Base-by-base conservation (phyloP, 495 filamentous ascomycete genomes). In the Aspergillus indologenus region DNA sequence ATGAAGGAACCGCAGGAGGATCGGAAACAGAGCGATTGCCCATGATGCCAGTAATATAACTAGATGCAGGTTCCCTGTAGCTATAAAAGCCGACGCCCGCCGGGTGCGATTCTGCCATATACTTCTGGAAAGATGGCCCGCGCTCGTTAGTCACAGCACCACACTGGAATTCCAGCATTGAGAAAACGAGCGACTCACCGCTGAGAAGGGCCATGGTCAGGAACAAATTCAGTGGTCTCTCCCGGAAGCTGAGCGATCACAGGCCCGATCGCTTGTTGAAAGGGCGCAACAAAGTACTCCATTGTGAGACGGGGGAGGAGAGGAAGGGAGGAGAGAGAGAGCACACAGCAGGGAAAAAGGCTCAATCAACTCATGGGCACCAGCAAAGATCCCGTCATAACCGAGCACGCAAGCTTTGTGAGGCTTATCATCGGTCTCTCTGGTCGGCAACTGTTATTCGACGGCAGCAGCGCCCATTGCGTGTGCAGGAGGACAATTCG, bases 51-150 rank as follows among this genome's bases (percentile, higher is more conserved):
- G 9, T 17, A 62, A 40, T 0, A 47, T 46, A 5, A 52, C 60
- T 14, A 65, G 46, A 53, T 68, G 60, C 29, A 66, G 18, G 24
- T 66, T 54, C n/a, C 66, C 66, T 7, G 54, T 43, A 3, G 62
- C 62, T 21, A 68, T 44, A 29, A 63, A 58, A 49, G 50, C 51
- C 51, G 65, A 61, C 24, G 44, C 23, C 20, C 56, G 53, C 46
- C 57, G 47, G 1, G 62, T 63, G 12, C 65, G 62, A 56, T 54
- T 57, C 34, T 55, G 54, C 65, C 65, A 68, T 18, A 68, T 51
- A 18, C 23, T 29, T 19, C 48, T 51, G 29, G 14, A 51, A 24
- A 31, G 12, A 14, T 15, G n/a, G n/a, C 12, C 34, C 23, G 17
- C 20, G 23, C 20, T 11, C 23, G 1, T 48, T 23, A 48, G 45